These are phyloP conservation scores for Sugiyamaella lignohabitans DNA, from an alignment of 805 yeast species.

Conservation along the genomic window DNA sequence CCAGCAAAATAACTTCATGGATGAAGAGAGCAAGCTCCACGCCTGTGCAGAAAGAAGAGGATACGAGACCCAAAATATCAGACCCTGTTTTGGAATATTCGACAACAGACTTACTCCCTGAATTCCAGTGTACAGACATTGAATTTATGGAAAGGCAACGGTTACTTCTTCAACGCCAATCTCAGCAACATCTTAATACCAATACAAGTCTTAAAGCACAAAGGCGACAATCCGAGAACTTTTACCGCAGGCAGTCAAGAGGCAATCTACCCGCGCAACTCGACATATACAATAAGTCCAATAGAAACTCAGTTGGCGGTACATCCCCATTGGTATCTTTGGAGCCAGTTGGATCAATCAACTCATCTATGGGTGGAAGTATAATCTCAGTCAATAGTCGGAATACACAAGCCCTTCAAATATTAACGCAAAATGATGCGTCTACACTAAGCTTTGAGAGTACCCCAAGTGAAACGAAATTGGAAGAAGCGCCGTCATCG, in stretches of 20 bases:
- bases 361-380: neutral
- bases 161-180: neutral
- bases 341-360: neutral
- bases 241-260: neutral
- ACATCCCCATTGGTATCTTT: neutral
- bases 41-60: neutral
- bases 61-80: slow-evolving; percentile 17
- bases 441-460: neutral
- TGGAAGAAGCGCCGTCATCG: neutral
- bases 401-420: neutral
- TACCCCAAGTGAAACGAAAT: neutral
- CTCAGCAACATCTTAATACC: neutral
- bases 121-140: slow-evolving; percentile 6
- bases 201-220: neutral
- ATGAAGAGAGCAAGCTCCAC: slow-evolving; percentile 8
- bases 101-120: slow-evolving; percentile 19
- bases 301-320: too few relatives aligned
- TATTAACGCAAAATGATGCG: neutral
- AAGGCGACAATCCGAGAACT: neutral
- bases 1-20: slow-evolving; percentile 9
- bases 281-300: too few relatives aligned
- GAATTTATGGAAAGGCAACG: slow-evolving; percentile 1
- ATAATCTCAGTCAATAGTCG: neutral
- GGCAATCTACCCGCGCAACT: neutral
- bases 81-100: slow-evolving; percentile 23